A percentile compares a stretch with the other conserved stretches of the same genome.
Evolutionary conservation across 495 filamentous ascomycete species (phyloP).

Genomic region (Penicillium desertorum): DNA sequence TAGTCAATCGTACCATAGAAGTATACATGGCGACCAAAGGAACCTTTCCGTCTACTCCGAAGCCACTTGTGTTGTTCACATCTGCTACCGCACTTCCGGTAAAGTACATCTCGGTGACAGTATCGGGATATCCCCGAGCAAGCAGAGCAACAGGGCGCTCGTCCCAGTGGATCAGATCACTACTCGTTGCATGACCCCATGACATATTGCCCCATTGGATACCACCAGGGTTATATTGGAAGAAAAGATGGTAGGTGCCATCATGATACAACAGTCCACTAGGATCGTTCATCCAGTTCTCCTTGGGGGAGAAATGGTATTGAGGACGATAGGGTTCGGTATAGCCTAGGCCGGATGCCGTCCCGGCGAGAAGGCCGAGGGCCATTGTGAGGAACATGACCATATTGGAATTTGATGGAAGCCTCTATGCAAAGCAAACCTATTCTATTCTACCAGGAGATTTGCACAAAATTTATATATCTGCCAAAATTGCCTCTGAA

Average conservation of each 20-base stretch:
- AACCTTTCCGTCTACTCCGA: slow-evolving; percentile 50
- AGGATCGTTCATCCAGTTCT: slow-evolving; percentile 60
- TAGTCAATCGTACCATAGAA: slow-evolving; percentile 31
- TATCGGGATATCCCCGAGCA: slow-evolving; percentile 42
- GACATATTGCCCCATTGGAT: slow-evolving; percentile 38
- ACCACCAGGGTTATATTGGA: slow-evolving; percentile 43
- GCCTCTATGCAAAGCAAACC: not conserved
- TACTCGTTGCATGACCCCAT: slow-evolving; percentile 45
- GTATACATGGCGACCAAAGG: slow-evolving; percentile 59
- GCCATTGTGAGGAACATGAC: not conserved
- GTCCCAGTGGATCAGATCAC: slow-evolving; percentile 42
- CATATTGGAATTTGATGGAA: not conserved
- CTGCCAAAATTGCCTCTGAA: no score
- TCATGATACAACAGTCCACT: slow-evolving; percentile 52
- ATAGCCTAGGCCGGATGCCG: slow-evolving; percentile 32
- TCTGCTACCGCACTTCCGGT: slow-evolving; percentile 54
- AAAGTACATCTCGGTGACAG: slow-evolving; percentile 51
- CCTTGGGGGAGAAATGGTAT: slow-evolving; percentile 53
- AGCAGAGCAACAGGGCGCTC: slow-evolving; percentile 39
- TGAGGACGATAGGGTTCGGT: slow-evolving; percentile 45
- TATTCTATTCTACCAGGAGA: not conserved
- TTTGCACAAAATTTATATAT: slow-evolving; percentile 5
- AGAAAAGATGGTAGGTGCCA: slow-evolving; percentile 42
- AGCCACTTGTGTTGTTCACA: slow-evolving; percentile 56
- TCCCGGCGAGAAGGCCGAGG: not conserved